Conservation (phyloP, 2,329 filamentous ascomycete genomes). For the Neofusicoccum laricinum region DNA sequence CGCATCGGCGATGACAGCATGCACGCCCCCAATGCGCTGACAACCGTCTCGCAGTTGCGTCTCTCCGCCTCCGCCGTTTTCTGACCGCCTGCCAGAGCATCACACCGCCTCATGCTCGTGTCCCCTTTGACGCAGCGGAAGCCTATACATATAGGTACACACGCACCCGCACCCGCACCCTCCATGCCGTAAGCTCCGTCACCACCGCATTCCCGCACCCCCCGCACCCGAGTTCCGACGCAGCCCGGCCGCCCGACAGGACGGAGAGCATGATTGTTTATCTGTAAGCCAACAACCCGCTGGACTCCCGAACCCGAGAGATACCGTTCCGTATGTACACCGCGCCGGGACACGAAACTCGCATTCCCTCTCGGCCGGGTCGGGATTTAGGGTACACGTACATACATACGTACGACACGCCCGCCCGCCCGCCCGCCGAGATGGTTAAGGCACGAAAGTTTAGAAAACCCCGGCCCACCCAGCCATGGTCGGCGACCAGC, state of each 20-base stretch:
- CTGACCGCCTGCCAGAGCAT: neutral
- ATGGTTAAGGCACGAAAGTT: neutral
- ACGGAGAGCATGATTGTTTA: neutral
- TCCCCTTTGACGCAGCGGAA: neutral
- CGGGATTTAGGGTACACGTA: neutral
- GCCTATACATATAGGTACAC: neutral
- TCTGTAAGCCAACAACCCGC: too few relatives aligned
- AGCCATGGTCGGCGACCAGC: too few relatives aligned
- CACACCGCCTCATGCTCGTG: neutral
- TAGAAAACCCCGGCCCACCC: too few relatives aligned
- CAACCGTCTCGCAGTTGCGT: neutral
- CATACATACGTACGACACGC: too few relatives aligned
- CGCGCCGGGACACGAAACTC: neutral
- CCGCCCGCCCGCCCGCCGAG: too few relatives aligned
- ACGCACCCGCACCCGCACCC: neutral
- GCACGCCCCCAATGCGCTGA: neutral
- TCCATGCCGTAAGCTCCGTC: neutral
- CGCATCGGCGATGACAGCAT: neutral
- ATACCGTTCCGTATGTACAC: neutral
- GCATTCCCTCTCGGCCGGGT: too few relatives aligned
- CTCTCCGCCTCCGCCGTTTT: neutral
- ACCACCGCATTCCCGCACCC: neutral
- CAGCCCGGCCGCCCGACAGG: neutral
- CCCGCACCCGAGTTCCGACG: neutral
- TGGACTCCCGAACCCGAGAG: neutral